These are phyloP conservation scores for Colletotrichum agaves DNA, from an alignment of 2,329 filamentous ascomycete species.

Conservation along the genomic window DNA sequence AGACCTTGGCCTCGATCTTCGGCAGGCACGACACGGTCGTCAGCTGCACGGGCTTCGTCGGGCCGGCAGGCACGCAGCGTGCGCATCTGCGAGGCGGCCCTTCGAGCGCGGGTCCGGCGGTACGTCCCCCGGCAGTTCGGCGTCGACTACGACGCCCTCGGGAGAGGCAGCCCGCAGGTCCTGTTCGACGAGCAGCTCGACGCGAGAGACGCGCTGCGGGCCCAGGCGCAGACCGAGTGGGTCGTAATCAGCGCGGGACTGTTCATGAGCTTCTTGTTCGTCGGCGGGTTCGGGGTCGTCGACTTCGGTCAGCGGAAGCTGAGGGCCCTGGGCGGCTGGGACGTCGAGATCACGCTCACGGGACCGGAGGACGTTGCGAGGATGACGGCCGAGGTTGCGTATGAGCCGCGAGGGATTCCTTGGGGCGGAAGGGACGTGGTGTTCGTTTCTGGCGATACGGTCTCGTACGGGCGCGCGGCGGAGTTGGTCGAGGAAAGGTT, in stretches of 20 bases:
- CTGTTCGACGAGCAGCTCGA: slow-evolving; percentile 75
- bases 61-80: slow-evolving; percentile 64
- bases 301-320: slow-evolving; percentile 55
- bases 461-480: slow-evolving; percentile 66
- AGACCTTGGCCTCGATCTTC: slow-evolving; percentile 56
- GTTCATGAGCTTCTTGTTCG: slow-evolving; percentile 77
- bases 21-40: slow-evolving; percentile 64
- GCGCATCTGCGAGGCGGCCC: slow-evolving; percentile 66
- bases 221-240: slow-evolving; percentile 64
- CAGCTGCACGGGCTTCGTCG: slow-evolving; percentile 69
- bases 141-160: slow-evolving; percentile 75
- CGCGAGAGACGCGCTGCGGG: slow-evolving; percentile 63
- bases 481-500: slow-evolving; percentile 60
- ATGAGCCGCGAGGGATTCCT: slow-evolving; percentile 48
- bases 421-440: slow-evolving; percentile 55
- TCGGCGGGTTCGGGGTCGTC: slow-evolving; percentile 70
- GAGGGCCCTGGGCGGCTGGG: slow-evolving; percentile 69
- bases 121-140: slow-evolving; percentile 82
- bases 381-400: slow-evolving; percentile 66
- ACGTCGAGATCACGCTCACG: slow-evolving; percentile 71
- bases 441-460: slow-evolving; percentile 70
- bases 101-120: slow-evolving; percentile 59
- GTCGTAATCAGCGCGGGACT: slow-evolving; percentile 74
- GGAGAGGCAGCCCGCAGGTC: slow-evolving; percentile 67
- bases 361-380: slow-evolving; percentile 71